Evolutionary conservation across 2,329 filamentous ascomycete genomes (phyloP).

Genomic region (Calonectria pauciramosa): DNA sequence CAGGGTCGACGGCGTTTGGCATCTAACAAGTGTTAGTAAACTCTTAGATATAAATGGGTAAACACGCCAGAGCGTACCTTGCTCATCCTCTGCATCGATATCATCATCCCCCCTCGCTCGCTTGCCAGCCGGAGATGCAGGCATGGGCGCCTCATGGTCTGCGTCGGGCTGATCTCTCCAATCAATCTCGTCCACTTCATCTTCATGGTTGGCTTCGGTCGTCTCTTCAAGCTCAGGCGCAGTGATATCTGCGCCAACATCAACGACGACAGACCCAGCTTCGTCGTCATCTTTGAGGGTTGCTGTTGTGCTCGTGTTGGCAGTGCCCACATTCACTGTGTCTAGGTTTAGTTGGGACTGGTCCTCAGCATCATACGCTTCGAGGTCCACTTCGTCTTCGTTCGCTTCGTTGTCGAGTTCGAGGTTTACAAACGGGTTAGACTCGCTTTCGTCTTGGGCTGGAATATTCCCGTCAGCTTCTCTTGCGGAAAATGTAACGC

Average conservation of each 20-base stretch:
- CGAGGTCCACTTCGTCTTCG: conserved; percentile 33
- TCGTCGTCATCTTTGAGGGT: conserved; percentile 52
- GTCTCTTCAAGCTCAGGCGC: conserved; percentile 40
- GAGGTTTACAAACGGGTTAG: conserved; percentile 43
- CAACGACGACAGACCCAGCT: conserved; percentile 39
- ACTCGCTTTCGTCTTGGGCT: conserved; percentile 43
- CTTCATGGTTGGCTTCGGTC: conserved; percentile 31
- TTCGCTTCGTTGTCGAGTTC: conserved; percentile 41
- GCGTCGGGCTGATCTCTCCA: conserved; percentile 47
- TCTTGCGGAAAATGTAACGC: conserved; percentile 37
- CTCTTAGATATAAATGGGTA: background rate
- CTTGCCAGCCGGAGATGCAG: conserved; percentile 42
- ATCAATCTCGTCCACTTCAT: conserved; percentile 47
- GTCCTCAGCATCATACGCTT: conserved; percentile 35
- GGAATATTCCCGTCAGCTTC: conserved; percentile 42
- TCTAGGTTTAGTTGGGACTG: conserved; percentile 30
- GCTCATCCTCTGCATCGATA: conserved; percentile 50
- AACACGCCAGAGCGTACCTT: conserved; percentile 41
- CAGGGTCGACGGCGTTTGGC: conserved; percentile 65
- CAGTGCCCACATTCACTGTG: conserved; percentile 29
- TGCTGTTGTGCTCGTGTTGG: conserved; percentile 49
- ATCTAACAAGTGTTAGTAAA: conserved; percentile 55
- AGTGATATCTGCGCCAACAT: conserved; percentile 38
- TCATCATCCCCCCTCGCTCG: conserved; percentile 47
- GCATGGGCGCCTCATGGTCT: conserved; percentile 36